Percentiles rank a stretch among this genome's conserved stretches.
These are phyloP conservation scores for Cladosporium sp. DNA, from an alignment of 2,329 filamentous ascomycete species.

Conservation along the genomic window DNA sequence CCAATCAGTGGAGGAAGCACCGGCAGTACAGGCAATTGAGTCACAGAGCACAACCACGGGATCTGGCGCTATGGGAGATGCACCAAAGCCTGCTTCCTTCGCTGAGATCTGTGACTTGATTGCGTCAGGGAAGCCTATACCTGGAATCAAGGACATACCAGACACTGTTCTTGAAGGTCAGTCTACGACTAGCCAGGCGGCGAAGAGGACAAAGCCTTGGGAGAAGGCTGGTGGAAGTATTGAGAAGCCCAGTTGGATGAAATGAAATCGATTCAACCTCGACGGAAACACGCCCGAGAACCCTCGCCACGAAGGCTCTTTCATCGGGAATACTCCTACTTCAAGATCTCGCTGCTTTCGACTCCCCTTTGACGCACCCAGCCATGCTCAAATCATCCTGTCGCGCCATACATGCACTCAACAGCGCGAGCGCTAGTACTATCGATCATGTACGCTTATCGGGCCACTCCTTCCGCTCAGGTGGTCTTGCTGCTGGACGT, in stretches of 20 bases:
- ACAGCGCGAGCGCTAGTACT: background rate
- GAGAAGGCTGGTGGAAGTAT: constrained; percentile 53
- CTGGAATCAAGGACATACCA: constrained; percentile 84
- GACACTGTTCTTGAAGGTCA: constrained; percentile 73
- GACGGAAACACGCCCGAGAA: background rate
- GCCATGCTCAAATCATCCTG: background rate
- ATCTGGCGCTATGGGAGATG: constrained; percentile 44
- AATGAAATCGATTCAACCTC: background rate
- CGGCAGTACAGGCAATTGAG: constrained; percentile 7
- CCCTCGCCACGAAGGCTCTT: background rate
- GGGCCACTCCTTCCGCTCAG: background rate
- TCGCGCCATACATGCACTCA: background rate
- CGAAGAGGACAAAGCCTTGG: constrained; percentile 73
- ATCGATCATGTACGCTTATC: background rate
- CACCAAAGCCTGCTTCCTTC: constrained; percentile 79
- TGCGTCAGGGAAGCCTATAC: constrained; percentile 76
- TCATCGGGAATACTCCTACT: too few species aligned
- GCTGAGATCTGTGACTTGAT: constrained; percentile 84
- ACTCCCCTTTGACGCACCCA: background rate
- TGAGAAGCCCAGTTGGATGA: constrained; percentile 15
- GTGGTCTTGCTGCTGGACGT: background rate
- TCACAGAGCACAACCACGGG: constrained; percentile 22
- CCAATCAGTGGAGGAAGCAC: background rate
- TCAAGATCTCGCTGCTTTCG: too few species aligned
- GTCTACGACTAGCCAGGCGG: constrained; percentile 56